Base-by-base conservation (phyloP, 768 basidiomycete genomes). In the Podaxis sp. region DNA sequence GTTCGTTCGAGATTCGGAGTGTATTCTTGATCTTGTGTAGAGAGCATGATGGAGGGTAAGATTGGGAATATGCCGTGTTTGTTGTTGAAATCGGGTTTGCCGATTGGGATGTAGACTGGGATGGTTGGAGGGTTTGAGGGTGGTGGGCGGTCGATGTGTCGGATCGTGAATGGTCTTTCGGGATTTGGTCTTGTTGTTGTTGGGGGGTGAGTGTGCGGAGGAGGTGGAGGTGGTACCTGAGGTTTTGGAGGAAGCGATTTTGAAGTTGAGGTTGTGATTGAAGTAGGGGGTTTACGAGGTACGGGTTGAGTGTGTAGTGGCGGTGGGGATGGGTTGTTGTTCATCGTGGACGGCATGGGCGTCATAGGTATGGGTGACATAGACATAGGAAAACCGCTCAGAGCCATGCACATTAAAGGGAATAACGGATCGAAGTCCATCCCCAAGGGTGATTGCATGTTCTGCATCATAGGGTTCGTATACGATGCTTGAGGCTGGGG, bases 1-100 rank as follows among this genome's bases (percentile, higher is more conserved):
- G 85, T 84, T 13, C 82, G 76, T 2, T 79, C 73, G 4, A 80
- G 80, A 65, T 81, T 80, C 46, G 84, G 83, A 10, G 73, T 70
- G 63, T 83, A 80, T 0, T 66, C 67, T 52, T 65, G 67, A 24
- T 8, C 12, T 13, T 28, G 49, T 3, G 64, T 7, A 13, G 54
- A 52, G n/a, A 51, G 33, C 40, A 53, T 53, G 13, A 54, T 10
- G 5, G 71, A 60, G 6, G 72, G 65, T 12, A 70, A 61, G 48
- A 74, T 70, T 28, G 72, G 69, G 68, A 83, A 85, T 2, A 75
- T 72, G n/a, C 82, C 82, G 64, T 80, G 81, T 63, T 77, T 81
- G 65, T 79, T 78, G 12, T 78, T 72, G 0, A 77, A 75, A 61
- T 83, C 80, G 12, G 72, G 75, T 56, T 84, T 79, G 12, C 84